Conservation (phyloP, 1,284 basidiomycete species). For the Leccinum huronense region DNA sequence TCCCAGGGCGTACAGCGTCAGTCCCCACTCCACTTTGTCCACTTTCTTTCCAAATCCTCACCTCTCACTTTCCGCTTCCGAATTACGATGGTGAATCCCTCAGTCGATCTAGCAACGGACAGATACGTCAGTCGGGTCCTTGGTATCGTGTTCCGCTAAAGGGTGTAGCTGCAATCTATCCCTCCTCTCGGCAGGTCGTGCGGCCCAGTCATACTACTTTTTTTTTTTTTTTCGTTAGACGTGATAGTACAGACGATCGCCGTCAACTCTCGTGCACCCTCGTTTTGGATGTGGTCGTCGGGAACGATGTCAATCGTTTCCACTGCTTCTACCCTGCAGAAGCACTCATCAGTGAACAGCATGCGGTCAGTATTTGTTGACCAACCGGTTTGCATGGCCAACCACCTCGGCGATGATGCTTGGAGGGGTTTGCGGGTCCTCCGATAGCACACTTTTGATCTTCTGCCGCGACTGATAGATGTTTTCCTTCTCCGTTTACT, state of each 20-base stretch:
- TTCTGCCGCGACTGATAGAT: conserved; percentile 81
- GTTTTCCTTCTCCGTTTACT: conserved; percentile 53
- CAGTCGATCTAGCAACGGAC: no score
- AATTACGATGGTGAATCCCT: no score
- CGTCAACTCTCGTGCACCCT: conserved; percentile 42
- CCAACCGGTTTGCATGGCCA: conserved; percentile 75
- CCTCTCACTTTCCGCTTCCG: no score
- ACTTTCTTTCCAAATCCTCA: no score
- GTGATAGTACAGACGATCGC: conserved; percentile 73
- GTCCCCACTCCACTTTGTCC: no score
- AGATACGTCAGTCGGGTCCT: no score
- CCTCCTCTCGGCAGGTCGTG: no score
- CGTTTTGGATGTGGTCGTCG: conserved; percentile 30
- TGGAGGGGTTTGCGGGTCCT: conserved; percentile 50
- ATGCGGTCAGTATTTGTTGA: conserved; percentile 1
- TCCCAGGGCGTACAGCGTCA: no score
- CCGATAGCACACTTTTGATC: no score
- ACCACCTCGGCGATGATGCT: conserved; percentile 59
- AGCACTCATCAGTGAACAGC: conserved; percentile 2
- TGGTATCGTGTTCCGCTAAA: no score
- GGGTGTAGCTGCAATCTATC: no score
- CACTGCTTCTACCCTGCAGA: conserved; percentile 58
- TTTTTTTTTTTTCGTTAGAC: conserved; percentile 82
- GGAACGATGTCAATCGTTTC: conserved; percentile 58
- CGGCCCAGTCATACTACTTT: conserved; percentile 62